Percentiles rank a stretch among this genome's conserved stretches.
These are phyloP conservation scores for Sicyos edulis DNA, from an alignment of 306 rosid species.

Conservation along the genomic window DNA sequence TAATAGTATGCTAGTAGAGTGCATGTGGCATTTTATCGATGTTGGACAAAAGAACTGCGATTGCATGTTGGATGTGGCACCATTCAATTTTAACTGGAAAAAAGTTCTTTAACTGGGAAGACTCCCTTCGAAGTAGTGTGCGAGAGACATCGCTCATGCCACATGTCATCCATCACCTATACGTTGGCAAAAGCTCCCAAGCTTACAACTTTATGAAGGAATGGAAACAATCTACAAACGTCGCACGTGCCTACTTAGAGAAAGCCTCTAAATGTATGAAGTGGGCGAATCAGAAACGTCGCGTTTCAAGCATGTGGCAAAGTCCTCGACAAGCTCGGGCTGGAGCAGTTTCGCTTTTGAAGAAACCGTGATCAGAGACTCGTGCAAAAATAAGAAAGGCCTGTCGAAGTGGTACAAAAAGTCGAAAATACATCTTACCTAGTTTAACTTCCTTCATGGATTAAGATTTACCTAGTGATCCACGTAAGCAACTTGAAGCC, in stretches of 20 bases:
- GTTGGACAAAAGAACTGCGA: no score
- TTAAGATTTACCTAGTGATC: no score
- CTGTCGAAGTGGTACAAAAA: no score
- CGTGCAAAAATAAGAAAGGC: neutral
- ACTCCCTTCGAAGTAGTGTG: neutral
- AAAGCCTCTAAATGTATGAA: no score
- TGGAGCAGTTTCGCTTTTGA: neutral
- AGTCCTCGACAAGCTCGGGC: neutral
- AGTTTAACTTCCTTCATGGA: no score
- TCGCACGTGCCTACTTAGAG: no score
- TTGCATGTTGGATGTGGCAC: neutral
- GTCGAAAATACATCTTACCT: no score
- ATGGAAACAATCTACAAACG: neutral
- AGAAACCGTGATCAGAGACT: neutral
- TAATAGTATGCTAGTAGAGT: no score
- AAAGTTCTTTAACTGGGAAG: neutral
- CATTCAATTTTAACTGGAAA: neutral
- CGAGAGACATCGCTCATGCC: neutral
- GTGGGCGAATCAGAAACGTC: neutral
- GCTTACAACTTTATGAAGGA: neutral
- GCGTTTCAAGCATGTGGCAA: no score
- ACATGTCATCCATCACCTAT: neutral
- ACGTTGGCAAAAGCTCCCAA: neutral
- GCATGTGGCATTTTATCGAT: no score
- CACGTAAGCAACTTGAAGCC: no score